Percentiles rank a stretch among this genome's conserved stretches.
Conservation (phyloP, 805 yeast genomes). For the Saturnispora kantuleensis region DNA sequence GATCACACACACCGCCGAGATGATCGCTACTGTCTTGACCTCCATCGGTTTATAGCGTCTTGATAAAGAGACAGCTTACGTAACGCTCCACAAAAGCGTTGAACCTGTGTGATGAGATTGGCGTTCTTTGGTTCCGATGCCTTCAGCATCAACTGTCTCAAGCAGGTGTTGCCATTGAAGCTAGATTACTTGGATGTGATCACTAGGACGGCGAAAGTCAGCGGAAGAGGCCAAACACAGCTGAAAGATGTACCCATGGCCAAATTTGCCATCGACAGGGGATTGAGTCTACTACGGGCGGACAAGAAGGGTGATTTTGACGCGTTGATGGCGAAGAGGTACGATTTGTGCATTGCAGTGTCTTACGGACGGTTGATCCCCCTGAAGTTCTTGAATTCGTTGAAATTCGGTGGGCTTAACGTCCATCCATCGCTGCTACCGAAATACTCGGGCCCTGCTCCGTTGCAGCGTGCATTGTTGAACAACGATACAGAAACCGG, state of each 20-base stretch:
- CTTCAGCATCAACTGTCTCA: slow-evolving; percentile 52
- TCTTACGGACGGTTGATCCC: slow-evolving; percentile 86
- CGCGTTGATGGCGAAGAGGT: slow-evolving; percentile 23
- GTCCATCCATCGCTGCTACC: slow-evolving; percentile 92
- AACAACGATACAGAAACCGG: slow-evolving; percentile 60
- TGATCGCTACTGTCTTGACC: slow-evolving; percentile 12
- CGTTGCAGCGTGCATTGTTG: slow-evolving; percentile 70
- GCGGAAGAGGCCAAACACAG: slow-evolving; percentile 46
- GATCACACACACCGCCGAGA: slow-evolving; percentile 16
- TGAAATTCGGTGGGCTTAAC: slow-evolving; percentile 65
- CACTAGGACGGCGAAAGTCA: slow-evolving; percentile 50
- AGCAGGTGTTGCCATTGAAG: slow-evolving; percentile 25
- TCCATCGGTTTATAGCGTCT: too few relatives aligned
- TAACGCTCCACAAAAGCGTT: not conserved
- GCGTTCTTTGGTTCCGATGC: slow-evolving; percentile 75
- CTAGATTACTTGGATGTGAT: slow-evolving; percentile 42
- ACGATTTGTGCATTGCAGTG: slow-evolving; percentile 76
- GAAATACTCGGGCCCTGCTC: slow-evolving; percentile 76
- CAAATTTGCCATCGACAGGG: slow-evolving; percentile 26
- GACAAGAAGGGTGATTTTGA: slow-evolving; percentile 35
- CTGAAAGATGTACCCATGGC: slow-evolving; percentile 47
- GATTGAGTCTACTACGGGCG: slow-evolving; percentile 37
- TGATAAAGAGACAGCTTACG: too few relatives aligned
- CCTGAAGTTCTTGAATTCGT: slow-evolving; percentile 34
- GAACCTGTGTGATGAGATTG: slow-evolving; percentile 22